These are phyloP conservation scores for Coemansia sp. DNA, from an alignment of 192 early-diverging fungal genomes.

Conservation along the genomic window DNA sequence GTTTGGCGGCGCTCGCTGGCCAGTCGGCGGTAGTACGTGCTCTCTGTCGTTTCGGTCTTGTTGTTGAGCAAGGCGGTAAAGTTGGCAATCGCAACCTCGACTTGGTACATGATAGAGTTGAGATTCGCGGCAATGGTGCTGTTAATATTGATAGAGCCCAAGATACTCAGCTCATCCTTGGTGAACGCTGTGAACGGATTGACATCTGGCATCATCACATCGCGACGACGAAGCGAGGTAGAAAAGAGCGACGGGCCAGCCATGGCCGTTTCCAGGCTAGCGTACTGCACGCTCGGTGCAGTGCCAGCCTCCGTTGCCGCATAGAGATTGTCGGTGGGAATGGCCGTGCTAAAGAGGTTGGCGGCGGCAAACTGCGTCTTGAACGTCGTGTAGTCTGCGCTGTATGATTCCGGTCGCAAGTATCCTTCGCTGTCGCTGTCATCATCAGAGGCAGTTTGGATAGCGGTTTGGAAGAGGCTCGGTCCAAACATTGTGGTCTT, in stretches of 20 bases:
- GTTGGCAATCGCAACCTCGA: slow-evolving; percentile 30
- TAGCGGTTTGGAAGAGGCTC: slow-evolving; percentile 16
- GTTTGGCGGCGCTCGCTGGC: slow-evolving; percentile 54
- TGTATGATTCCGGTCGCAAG: slow-evolving; percentile 25
- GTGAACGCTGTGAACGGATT: slow-evolving; percentile 37
- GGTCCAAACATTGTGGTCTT: slow-evolving; percentile 29
- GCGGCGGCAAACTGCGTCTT: slow-evolving; percentile 12
- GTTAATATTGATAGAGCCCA: slow-evolving; percentile 56
- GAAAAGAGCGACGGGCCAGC: slow-evolving; percentile 23
- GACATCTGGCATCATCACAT: slow-evolving; percentile 12
- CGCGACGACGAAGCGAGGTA: slow-evolving; percentile 19
- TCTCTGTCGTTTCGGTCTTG: slow-evolving; percentile 9
- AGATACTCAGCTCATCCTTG: slow-evolving; percentile 25
- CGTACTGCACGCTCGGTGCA: slow-evolving; percentile 36
- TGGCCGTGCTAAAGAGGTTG: slow-evolving; percentile 4
- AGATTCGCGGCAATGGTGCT: slow-evolving; percentile 64
- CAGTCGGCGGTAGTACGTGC: slow-evolving; percentile 13
- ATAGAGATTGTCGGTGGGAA: slow-evolving; percentile 16
- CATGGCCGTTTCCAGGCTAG: slow-evolving; percentile 8
- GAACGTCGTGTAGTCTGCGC: slow-evolving; percentile 8
- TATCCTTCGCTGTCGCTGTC: background rate
- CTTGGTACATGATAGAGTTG: slow-evolving; percentile 65
- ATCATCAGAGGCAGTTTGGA: background rate
- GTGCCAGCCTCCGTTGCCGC: slow-evolving; percentile 38
- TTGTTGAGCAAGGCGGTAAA: slow-evolving; percentile 22